Evolutionary conservation across 225 moss, liverwort and hornwort genomes (phyloP).

Genomic region (Bryum argenteum): DNA sequence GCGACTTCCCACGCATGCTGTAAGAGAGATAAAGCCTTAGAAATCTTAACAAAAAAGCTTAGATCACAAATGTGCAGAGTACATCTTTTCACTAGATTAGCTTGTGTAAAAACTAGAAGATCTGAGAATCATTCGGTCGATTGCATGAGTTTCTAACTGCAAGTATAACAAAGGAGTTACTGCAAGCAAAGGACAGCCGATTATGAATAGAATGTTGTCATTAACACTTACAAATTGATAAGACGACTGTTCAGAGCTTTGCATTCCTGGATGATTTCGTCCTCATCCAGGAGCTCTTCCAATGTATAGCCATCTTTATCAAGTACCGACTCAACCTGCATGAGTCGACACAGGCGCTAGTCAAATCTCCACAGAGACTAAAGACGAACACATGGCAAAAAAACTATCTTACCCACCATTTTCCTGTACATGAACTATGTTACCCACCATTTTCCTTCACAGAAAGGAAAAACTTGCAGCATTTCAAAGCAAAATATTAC

Average conservation of each 20-base stretch:
- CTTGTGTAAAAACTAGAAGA: not conserved
- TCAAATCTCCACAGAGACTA: slow-evolving; percentile 11
- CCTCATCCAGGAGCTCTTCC: slow-evolving; percentile 99
- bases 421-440: not conserved
- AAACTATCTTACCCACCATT: not conserved
- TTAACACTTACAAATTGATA: slow-evolving; percentile 79
- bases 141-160: not conserved
- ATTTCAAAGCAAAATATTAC: not conserved
- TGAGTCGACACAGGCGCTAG: slow-evolving; percentile 6
- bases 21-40: not conserved
- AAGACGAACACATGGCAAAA: not conserved
- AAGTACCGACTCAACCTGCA: slow-evolving; percentile 95
- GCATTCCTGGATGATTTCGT: slow-evolving; percentile 99
- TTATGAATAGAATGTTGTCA: not conserved
- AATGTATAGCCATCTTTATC: slow-evolving; percentile 94
- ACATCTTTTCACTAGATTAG: not conserved
- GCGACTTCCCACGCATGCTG: slow-evolving; percentile 83
- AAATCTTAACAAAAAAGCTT: not conserved
- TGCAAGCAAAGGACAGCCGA: not conserved
- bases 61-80: not conserved
- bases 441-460: not conserved
- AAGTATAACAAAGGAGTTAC: not conserved
- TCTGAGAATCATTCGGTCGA: not conserved
- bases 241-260: slow-evolving; percentile 93
- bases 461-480: not conserved